Conservation (phyloP, 2,329 filamentous ascomycete species). For the Laburnicola sp. region DNA sequence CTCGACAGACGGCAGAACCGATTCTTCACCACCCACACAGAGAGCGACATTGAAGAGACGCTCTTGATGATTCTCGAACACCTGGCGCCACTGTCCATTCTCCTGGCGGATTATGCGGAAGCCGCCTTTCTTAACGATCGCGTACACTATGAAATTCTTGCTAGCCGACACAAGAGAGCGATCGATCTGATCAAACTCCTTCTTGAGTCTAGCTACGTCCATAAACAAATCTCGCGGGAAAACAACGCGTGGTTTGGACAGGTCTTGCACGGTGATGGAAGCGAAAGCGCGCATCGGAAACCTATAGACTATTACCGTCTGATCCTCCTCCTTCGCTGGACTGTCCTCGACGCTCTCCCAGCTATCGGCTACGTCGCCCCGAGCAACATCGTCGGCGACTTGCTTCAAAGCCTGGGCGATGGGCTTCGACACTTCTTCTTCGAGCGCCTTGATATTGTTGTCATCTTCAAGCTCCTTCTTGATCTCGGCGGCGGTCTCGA, state of each 20-base stretch:
- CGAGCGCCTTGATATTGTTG: constrained; percentile 57
- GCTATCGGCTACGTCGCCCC: constrained; percentile 71
- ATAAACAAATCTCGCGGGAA: constrained; percentile 82
- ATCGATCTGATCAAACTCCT: constrained; percentile 97
- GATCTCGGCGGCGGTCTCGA: constrained; percentile 52
- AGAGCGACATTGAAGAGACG: constrained; percentile 93
- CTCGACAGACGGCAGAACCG: constrained; percentile 55
- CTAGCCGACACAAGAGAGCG: constrained; percentile 89
- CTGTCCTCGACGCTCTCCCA: constrained; percentile 83
- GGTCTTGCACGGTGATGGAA: constrained; percentile 71
- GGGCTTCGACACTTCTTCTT: constrained; percentile 56
- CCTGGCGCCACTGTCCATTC: constrained; percentile 85
- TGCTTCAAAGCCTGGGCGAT: constrained; percentile 61
- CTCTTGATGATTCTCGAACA: constrained; percentile 89
- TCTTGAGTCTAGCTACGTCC: constrained; percentile 92
- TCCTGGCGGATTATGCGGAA: constrained; percentile 93
- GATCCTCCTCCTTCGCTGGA: constrained; percentile 67
- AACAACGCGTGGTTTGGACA: constrained; percentile 59
- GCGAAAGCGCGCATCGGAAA: constrained; percentile 98
- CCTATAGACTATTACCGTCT: constrained; percentile 81
- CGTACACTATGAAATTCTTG: constrained; percentile 89
- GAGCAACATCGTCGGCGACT: constrained; percentile 59
- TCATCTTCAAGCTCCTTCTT: constrained; percentile 57
- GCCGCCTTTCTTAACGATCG: constrained; percentile 89
- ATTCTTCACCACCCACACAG: constrained; percentile 65